Percentiles rank a stretch among this genome's conserved stretches.
Evolutionary conservation across 164 flowering plant species (phyloP).

Genomic region (Chloranthus sessilifolius): DNA sequence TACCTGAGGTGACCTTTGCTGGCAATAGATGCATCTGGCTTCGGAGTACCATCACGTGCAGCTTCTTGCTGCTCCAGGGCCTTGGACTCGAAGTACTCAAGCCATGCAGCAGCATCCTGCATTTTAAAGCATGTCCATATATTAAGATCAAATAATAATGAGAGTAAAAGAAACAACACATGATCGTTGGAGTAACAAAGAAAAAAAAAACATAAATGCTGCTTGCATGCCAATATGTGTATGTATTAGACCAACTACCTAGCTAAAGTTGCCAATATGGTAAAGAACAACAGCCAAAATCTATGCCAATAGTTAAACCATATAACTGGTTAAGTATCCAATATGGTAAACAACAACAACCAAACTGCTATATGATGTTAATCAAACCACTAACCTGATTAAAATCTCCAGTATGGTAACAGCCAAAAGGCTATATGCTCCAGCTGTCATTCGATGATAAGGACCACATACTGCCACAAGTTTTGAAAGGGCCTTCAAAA

Average conservation of each 20-base stretch:
- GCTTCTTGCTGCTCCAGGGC: conserved; percentile 98
- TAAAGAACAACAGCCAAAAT: too few species aligned
- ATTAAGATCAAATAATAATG: too few species aligned
- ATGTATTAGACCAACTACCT: too few species aligned
- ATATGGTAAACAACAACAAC: too few species aligned
- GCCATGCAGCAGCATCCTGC: conserved; percentile 98
- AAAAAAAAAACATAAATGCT: too few species aligned
- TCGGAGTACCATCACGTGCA: conserved; percentile 95
- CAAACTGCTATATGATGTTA: too few species aligned
- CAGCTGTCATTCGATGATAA: conserved; percentile 96
- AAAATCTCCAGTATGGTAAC: conserved; percentile 98
- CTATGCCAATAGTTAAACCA: too few species aligned
- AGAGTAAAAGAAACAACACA: too few species aligned
- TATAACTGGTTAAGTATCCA: too few species aligned
- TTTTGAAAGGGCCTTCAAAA: conserved; percentile 78
- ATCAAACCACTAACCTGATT: conserved; percentile 76
- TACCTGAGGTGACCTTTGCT: conserved; percentile 98
- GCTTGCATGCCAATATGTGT: too few species aligned
- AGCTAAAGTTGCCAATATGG: too few species aligned
- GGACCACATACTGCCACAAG: conserved; percentile 93
- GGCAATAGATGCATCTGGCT: conserved; percentile 93
- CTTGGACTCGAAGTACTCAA: conserved; percentile 90
- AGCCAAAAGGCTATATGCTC: conserved; percentile 96
- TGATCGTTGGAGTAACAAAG: too few species aligned
- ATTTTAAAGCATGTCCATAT: conserved; percentile 7